A percentile compares a stretch with the other conserved stretches of the same genome.
phyloP scores from a whole-genome alignment of 177 flowering plant species.

The Vitis hybrid region DNA sequence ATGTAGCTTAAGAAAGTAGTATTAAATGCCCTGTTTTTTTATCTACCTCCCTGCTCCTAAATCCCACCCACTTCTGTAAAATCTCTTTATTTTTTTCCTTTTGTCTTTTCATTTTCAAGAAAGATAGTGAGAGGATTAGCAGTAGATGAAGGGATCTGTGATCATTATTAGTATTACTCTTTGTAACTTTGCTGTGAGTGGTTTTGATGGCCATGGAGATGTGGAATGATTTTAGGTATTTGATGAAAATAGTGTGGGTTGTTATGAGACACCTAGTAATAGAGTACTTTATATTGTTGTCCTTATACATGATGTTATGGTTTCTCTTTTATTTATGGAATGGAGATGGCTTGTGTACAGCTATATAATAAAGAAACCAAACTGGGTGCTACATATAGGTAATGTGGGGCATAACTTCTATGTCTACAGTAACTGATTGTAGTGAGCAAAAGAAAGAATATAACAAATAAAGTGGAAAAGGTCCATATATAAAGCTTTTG shows the following conservation, averaged over 20 bases:
- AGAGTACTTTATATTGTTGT: slow-evolving; percentile 5
- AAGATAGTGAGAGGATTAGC: too few relatives aligned
- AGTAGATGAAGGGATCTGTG: not conserved
- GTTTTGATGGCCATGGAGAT: not conserved
- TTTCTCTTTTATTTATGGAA: slow-evolving; percentile 5
- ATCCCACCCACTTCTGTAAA: slow-evolving; percentile 2
- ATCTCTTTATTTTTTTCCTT: not conserved
- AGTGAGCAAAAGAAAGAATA: slow-evolving; percentile 1
- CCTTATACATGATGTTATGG: slow-evolving; percentile 5
- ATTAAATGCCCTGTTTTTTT: not conserved
- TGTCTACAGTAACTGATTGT: not conserved
- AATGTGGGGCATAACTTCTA: not conserved
- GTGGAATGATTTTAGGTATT: not conserved
- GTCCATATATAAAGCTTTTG: not conserved
- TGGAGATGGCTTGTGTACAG: not conserved
- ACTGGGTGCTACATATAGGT: not conserved
- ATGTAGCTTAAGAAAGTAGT: slow-evolving; percentile 29
- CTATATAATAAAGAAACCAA: slow-evolving; percentile 3
- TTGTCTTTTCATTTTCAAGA: not conserved
- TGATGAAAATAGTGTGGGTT: slow-evolving; percentile 6
- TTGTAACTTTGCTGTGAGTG: not conserved
- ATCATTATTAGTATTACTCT: not conserved
- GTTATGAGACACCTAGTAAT: slow-evolving; percentile 11
- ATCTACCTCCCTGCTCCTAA: not conserved
- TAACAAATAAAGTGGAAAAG: not conserved